Evolutionary conservation across 164 flowering plant genomes (phyloP).

Genomic region (Amborella trichopoda): DNA sequence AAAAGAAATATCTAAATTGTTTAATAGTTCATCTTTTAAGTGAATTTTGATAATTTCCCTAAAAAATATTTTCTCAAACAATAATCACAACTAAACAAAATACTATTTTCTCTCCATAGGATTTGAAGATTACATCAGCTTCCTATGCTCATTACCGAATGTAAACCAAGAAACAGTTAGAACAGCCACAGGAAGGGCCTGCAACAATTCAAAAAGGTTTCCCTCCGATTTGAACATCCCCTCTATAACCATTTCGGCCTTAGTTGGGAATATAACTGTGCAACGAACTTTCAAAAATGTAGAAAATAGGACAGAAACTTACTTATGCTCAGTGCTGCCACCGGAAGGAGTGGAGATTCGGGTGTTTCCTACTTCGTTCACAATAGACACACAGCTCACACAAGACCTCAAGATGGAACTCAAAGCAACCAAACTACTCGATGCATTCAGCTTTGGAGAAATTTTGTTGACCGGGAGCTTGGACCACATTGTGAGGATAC

Average conservation of each 20-base stretch:
- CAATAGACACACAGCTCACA: constrained; percentile 31
- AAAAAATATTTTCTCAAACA: too few species aligned
- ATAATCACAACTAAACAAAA: too few species aligned
- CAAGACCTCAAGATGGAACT: constrained; percentile 43
- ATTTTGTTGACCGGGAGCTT: constrained; percentile 61
- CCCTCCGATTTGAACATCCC: constrained; percentile 79
- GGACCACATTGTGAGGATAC: constrained; percentile 70
- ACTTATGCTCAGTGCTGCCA: constrained; percentile 31
- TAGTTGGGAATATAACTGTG: constrained; percentile 27
- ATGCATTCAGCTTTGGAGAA: constrained; percentile 58
- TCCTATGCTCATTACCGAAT: constrained; percentile 74
- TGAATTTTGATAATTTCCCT: too few species aligned
- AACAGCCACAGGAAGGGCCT: constrained; percentile 42
- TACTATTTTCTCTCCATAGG: too few species aligned
- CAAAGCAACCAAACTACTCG: constrained; percentile 26
- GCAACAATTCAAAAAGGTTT: constrained; percentile 24
- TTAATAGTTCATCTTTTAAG: too few species aligned
- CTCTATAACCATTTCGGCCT: constrained; percentile 54
- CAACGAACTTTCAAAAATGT: constrained; percentile 44
- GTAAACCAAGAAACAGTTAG: constrained; percentile 22
- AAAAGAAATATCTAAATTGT: too few species aligned
- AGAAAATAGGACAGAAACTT: constrained; percentile 47
- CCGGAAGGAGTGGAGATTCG: constrained; percentile 51
- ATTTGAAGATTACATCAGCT: constrained; percentile 63
- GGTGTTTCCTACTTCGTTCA: constrained; percentile 55